Base-by-base conservation (phyloP, 2,329 filamentous ascomycete genomes). In the Colletotrichum zoysiae region DNA sequence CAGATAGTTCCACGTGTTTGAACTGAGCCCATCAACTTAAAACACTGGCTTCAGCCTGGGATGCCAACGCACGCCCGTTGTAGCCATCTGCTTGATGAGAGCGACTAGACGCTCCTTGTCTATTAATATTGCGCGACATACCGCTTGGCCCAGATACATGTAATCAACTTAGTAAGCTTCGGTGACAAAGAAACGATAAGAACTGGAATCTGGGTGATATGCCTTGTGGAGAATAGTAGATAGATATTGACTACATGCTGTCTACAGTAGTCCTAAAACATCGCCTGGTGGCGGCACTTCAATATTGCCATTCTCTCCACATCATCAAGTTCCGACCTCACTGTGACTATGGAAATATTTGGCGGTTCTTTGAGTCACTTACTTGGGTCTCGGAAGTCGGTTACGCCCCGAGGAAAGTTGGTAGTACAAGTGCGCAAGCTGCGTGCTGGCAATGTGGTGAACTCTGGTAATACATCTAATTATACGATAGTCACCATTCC, bases 291-390 rank as follows among this genome's bases (percentile, higher is more conserved):
- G 53, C 58, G 30, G 51, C 11, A 59, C 20, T 50, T 61, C 63
- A 53, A 30, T 51, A 68, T 53, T 6, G 12, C 23, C 26, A 16
- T 23, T 33, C 69, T 71, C 58, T 64, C 67, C 26, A 26, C 69
- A 58, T 64, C 38, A 35, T 38, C 58, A 33, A 51, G 23, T 40
- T 44, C 40, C 46, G 26, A 20, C 16, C 35, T 64, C 35, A 42
- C 69, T 53, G 51, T 59, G 51, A 42, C 65, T 38, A n/a, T 12
- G 33, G 16, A 50, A 11, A n/a, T n/a, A 20, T n/a, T 71, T 51
- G 58, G 58, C 65, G 68, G 65, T 68, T 71, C 35, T 59, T 42
- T 23, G 16, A 68, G 1, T 26, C 26, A 26, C 26, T 26, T 63
- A 6, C 40, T 5, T 68, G 53, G 65, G 16, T 60, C 59, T 64